These are phyloP conservation scores for Stentor coeruleus DNA, from an alignment of 73 alveolate species.

Conservation along the genomic window DNA sequence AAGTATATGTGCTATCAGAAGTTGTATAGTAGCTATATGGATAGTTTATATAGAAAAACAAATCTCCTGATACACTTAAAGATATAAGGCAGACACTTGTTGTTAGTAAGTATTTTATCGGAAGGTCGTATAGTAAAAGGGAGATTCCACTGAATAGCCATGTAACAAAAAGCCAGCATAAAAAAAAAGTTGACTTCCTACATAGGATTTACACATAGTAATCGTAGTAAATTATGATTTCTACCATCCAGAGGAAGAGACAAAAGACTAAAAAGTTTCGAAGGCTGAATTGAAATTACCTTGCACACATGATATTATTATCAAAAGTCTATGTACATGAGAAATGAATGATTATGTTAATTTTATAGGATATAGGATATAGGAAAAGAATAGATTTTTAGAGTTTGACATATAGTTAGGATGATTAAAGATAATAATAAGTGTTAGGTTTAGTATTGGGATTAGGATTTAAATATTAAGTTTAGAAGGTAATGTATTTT, in stretches of 20 bases:
- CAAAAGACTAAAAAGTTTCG: not conserved
- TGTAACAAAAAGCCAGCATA: not conserved
- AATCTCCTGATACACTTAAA: not conserved
- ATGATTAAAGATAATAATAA: too few relatives aligned
- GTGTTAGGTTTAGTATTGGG: too few relatives aligned
- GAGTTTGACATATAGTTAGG: too few relatives aligned
- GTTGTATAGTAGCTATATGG: not conserved
- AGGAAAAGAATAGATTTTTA: too few relatives aligned
- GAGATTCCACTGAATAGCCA: not conserved
- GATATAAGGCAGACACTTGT: too few relatives aligned
- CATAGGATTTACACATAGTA: not conserved
- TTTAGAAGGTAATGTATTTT: too few relatives aligned
- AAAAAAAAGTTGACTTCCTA: not conserved
- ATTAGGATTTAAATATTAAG: too few relatives aligned
- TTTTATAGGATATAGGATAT: too few relatives aligned
- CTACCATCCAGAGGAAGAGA: not conserved
- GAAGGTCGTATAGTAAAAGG: not conserved
- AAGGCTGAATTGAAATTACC: not conserved
- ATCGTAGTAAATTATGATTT: not conserved
- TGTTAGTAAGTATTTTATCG: too few relatives aligned
- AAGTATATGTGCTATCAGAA: not conserved
- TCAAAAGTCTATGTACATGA: too few relatives aligned
- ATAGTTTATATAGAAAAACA: not conserved
- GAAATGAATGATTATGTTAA: too few relatives aligned
- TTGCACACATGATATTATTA: too few relatives aligned